A percentile compares a stretch with the other conserved stretches of the same genome.
phyloP scores from a whole-genome alignment of 257 asterid genomes.

The Lantana camara region DNA sequence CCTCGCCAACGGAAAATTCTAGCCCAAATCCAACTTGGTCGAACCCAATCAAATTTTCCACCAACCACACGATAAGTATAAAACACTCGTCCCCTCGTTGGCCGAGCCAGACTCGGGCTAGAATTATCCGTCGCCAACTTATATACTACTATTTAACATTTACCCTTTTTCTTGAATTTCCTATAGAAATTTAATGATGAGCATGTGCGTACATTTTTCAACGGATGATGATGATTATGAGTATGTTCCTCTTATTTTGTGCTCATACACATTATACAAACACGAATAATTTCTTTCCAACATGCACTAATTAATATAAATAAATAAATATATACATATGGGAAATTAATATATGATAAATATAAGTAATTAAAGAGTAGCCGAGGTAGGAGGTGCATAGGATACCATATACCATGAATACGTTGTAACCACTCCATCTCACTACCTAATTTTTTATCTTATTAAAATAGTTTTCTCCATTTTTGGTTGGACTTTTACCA shows the following conservation, averaged over 20 bases:
- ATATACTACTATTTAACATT: too few relatives aligned
- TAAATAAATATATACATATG: too few relatives aligned
- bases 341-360: background rate
- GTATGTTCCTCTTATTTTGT: slow-evolving; percentile 25
- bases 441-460: slow-evolving; percentile 23
- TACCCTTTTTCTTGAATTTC: too few relatives aligned
- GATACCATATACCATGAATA: slow-evolving; percentile 57
- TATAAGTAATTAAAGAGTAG: background rate
- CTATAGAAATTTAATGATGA: background rate
- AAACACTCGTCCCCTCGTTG: too few relatives aligned
- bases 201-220: background rate
- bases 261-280: slow-evolving; percentile 14
- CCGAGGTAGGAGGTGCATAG: slow-evolving; percentile 32
- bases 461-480: background rate
- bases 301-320: slow-evolving; percentile 23
- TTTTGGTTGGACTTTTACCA: slow-evolving; percentile 26
- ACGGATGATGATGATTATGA: slow-evolving; percentile 10
- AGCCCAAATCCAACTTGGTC: too few relatives aligned
- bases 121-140: too few relatives aligned
- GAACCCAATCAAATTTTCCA: too few relatives aligned
- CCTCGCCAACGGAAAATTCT: too few relatives aligned
- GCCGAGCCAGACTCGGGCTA: too few relatives aligned
- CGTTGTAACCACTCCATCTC: slow-evolving; percentile 39
- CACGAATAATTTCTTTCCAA: slow-evolving; percentile 23
- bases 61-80: too few relatives aligned